Conservation (phyloP, 1,284 basidiomycete genomes). For the Microbotryum saponariae region DNA sequence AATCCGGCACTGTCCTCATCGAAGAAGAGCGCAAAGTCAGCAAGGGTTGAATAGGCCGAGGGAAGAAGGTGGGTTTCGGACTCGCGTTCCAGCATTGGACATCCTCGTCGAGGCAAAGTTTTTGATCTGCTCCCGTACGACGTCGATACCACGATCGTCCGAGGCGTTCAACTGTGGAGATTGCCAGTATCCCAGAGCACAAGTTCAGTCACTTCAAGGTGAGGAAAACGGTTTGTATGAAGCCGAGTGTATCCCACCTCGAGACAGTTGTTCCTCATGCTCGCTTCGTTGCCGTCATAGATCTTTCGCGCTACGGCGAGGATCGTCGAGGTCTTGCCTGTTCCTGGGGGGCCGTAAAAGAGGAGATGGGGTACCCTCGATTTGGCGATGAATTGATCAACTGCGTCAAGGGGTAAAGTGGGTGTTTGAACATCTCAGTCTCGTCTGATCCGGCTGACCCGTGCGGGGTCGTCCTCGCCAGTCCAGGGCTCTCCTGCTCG, state of each 20-base stretch:
- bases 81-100: constrained; percentile 49
- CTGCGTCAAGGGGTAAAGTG: constrained; percentile 45
- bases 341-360: constrained; percentile 95
- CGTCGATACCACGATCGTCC: constrained; percentile 96
- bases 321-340: constrained; percentile 95
- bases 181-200: neutral
- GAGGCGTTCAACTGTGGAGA: constrained; percentile 75
- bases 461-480: too few relatives aligned
- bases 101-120: constrained; percentile 95
- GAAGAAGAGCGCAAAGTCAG: neutral
- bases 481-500: too few relatives aligned
- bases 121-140: constrained; percentile 97
- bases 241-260: constrained; percentile 55
- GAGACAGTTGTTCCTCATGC: constrained; percentile 72
- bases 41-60: neutral
- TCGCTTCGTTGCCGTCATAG: constrained; percentile 54
- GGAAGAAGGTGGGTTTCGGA: neutral
- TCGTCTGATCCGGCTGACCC: neutral
- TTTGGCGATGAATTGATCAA: constrained; percentile 93
- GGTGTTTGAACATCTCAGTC: neutral
- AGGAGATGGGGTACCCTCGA: constrained; percentile 89
- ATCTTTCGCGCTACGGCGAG: constrained; percentile 91
- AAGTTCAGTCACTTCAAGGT: neutral
- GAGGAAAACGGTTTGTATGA: neutral
- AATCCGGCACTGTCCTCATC: constrained; percentile 61